A percentile compares a stretch with the other conserved stretches of the same genome.
Evolutionary conservation across 306 rosid genomes (phyloP).

Genomic region (Lupinus albus): DNA sequence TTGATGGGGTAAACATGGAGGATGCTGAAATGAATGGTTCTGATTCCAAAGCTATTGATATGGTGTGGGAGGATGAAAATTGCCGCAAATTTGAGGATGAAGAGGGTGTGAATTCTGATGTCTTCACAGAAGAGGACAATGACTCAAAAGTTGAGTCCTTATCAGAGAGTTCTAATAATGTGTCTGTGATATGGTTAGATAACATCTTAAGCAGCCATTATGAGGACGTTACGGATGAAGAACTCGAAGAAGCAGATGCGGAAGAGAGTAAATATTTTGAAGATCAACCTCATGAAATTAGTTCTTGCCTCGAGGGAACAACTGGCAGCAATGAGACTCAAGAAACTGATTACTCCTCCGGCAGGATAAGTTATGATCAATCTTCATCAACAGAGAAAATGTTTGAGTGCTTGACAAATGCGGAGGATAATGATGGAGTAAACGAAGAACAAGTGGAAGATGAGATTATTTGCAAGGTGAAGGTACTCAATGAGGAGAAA

Average conservation of each 20-base stretch:
- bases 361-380: constrained; percentile 42
- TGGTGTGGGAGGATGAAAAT: constrained; percentile 62
- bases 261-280: constrained; percentile 48
- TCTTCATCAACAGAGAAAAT: constrained; percentile 41
- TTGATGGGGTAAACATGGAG: constrained; percentile 42
- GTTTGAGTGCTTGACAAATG: constrained; percentile 35
- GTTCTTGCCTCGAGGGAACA: constrained; percentile 29
- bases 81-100: constrained; percentile 39
- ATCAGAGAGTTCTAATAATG: constrained; percentile 46
- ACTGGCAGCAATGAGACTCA: constrained; percentile 37
- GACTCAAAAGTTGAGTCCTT: constrained; percentile 41
- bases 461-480: constrained; percentile 13
- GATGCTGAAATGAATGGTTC: constrained; percentile 42
- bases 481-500: constrained; percentile 34
- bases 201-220: constrained; percentile 37
- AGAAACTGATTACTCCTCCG: constrained; percentile 36
- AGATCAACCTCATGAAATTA: constrained; percentile 21
- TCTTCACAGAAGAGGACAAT: constrained; percentile 42
- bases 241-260: constrained; percentile 20
- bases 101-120: constrained; percentile 42
- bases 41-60: constrained; percentile 45
- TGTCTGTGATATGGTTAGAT: constrained; percentile 46
- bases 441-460: constrained; percentile 29
- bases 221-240: constrained; percentile 35
- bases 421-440: constrained; percentile 38